Evolutionary conservation across 805 yeast genomes (phyloP).

Genomic region (Wickerhamiella nectarea): DNA sequence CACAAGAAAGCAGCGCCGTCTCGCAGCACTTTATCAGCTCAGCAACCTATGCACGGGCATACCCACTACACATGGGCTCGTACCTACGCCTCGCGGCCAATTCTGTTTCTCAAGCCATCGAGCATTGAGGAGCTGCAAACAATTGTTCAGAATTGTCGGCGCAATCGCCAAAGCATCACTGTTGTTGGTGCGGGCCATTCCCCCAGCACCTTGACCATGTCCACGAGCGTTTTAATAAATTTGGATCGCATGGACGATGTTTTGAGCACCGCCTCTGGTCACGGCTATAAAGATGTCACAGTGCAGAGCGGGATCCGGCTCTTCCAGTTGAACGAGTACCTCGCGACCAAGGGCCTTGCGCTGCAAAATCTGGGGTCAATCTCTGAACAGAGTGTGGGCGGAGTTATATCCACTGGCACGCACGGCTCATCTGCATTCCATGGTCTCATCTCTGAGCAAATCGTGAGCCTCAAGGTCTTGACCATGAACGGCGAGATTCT

Average conservation of each 20-base stretch:
- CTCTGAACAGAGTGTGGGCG: conserved; percentile 85
- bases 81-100: conserved; percentile 67
- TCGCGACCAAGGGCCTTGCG: conserved; percentile 55
- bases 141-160: conserved; percentile 53
- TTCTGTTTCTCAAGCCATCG: conserved; percentile 64
- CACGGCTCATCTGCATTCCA: conserved; percentile 93
- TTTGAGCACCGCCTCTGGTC: conserved; percentile 32
- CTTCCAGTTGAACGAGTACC: conserved; percentile 52
- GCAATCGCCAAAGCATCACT: conserved; percentile 50
- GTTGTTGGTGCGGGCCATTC: conserved; percentile 92
- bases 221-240: conserved; percentile 76
- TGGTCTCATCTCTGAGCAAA: conserved; percentile 77
- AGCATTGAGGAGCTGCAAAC: conserved; percentile 51
- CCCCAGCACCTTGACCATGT: conserved; percentile 82
- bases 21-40: neutral
- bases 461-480: conserved; percentile 62
- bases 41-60: conserved; percentile 15
- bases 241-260: conserved; percentile 62
- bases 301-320: conserved; percentile 90
- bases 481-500: conserved; percentile 64
- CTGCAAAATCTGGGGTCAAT: conserved; percentile 88
- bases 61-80: conserved; percentile 77
- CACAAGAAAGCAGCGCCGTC: too few relatives aligned
- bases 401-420: conserved; percentile 92
- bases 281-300: conserved; percentile 74